Evolutionary conservation across 2,329 filamentous ascomycete genomes (phyloP), one percentile per base, ranked within the genome.

Genomic region (Aspergillus intermedius): DNA sequence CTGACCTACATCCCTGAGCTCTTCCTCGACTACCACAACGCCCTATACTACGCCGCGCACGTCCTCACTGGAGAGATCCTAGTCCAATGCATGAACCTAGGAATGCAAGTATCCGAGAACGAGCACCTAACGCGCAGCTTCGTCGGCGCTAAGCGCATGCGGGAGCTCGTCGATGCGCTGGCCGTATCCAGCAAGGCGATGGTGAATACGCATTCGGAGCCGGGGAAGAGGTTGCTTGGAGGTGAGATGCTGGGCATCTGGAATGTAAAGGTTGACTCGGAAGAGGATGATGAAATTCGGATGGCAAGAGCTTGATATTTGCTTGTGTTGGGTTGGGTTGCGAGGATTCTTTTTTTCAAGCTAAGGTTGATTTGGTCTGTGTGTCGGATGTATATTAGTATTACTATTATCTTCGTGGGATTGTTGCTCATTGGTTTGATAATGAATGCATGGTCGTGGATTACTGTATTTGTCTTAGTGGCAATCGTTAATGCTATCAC

Each of bases 71-170:
- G 89, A 40, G 87, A 91, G 50, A 80, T 86, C 55, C 76, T 95
- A 15, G 77, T 93, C 22, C 84, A 91, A 62, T 87, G 85, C 60
- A 91, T 98, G 87, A 88, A 95, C 50, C 75, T 98, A 13, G 84
- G 89, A 1, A 82, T 83, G 2, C 79, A 95, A 45, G 88, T 91
- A 2, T 82, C 86, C 49, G 81, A 83, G 54, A 79, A 77, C 51
- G 83, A 83, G 21, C 83, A 85, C 56, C 69, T 91, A 37, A 81
- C 84, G 1, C 69, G 74, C 21, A 78, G 80, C 41, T 87, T 93
- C 57, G 68, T 83, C 47, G 75, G 78, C 47, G 78, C 81, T 2
- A 77, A 78, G 28, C 80, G 86, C 42, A 86, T 91, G 81, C 79
- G 80, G 60, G 87, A 91, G 71, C 74, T 93, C 37, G 79, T 91